phyloP scores from a whole-genome alignment of 768 basidiomycete species.

The Antrodiella citrinella region DNA sequence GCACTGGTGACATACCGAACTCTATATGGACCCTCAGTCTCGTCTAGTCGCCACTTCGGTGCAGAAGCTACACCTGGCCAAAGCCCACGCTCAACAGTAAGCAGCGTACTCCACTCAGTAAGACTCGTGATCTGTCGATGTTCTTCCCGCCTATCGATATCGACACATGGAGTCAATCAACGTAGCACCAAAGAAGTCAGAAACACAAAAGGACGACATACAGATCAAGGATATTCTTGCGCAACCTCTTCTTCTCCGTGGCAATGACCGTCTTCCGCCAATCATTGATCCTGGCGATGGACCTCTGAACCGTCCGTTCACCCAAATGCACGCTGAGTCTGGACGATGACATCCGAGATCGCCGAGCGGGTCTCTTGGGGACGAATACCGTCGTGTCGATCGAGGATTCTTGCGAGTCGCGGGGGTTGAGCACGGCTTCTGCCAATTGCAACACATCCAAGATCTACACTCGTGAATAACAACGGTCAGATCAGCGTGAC shows the following conservation, averaged over 20 bases:
- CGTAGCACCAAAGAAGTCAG: too few relatives aligned
- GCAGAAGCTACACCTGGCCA: conserved; percentile 56
- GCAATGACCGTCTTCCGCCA: conserved; percentile 65
- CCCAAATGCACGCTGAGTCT: conserved; percentile 57
- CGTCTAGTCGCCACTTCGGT: conserved; percentile 72
- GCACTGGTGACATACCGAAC: conserved; percentile 61
- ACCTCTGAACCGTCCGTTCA: conserved; percentile 55
- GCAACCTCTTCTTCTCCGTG: conserved; percentile 64
- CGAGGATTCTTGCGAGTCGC: conserved; percentile 31
- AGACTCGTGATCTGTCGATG: conserved; percentile 58
- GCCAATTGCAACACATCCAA: conserved; percentile 49
- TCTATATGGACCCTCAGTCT: conserved; percentile 86
- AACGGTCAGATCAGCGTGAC: neutral
- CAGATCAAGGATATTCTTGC: conserved; percentile 71
- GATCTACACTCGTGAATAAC: conserved; percentile 43
- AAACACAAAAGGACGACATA: conserved; percentile 24
- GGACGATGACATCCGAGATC: conserved; percentile 46
- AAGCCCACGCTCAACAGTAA: conserved; percentile 72
- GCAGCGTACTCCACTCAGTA: conserved; percentile 50
- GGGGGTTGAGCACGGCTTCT: conserved; percentile 43
- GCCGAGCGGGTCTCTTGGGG: conserved; percentile 33
- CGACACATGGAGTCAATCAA: too few relatives aligned
- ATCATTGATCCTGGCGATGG: conserved; percentile 52
- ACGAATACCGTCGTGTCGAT: conserved; percentile 52
- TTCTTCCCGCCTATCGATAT: conserved; percentile 64